phyloP scores from a whole-genome alignment of 2,329 filamentous ascomycete genomes.

The Verticillium klebahnii region DNA sequence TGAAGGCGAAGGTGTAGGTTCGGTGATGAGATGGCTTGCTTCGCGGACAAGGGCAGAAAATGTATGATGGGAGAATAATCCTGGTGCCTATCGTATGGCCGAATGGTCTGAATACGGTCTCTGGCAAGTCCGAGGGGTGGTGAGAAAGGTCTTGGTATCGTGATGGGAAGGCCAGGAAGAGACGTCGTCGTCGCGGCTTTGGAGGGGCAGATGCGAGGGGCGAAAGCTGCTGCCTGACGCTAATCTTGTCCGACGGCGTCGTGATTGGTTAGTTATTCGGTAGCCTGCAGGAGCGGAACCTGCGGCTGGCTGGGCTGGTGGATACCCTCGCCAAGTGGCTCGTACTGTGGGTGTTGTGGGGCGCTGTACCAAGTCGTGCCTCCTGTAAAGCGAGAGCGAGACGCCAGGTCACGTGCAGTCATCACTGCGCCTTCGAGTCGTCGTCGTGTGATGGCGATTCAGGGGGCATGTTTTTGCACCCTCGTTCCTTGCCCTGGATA shows the following conservation, averaged over 20 bases:
- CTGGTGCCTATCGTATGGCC: neutral
- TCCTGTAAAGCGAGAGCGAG: neutral
- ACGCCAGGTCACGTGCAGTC: neutral
- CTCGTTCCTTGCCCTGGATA: neutral
- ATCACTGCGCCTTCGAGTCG: neutral
- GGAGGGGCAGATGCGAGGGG: neutral
- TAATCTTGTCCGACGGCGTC: neutral
- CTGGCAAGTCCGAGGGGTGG: neutral
- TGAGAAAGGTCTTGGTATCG: neutral
- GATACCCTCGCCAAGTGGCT: neutral
- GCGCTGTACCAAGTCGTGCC: too few species aligned
- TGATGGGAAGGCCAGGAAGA: neutral
- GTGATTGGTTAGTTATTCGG: neutral
- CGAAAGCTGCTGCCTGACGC: conserved; percentile 1
- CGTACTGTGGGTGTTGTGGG: neutral
- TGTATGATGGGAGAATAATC: neutral
- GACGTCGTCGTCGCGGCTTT: neutral
- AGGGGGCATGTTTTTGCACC: neutral
- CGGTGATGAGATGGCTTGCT: neutral
- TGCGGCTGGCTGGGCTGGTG: neutral
- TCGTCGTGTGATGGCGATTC: neutral
- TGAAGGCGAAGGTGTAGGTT: neutral
- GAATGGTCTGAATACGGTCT: neutral
- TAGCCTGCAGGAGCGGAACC: conserved; percentile 1
- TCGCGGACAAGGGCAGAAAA: neutral